phyloP scores from a whole-genome alignment of 768 basidiomycete genomes.

The Suillus occidentalis region DNA sequence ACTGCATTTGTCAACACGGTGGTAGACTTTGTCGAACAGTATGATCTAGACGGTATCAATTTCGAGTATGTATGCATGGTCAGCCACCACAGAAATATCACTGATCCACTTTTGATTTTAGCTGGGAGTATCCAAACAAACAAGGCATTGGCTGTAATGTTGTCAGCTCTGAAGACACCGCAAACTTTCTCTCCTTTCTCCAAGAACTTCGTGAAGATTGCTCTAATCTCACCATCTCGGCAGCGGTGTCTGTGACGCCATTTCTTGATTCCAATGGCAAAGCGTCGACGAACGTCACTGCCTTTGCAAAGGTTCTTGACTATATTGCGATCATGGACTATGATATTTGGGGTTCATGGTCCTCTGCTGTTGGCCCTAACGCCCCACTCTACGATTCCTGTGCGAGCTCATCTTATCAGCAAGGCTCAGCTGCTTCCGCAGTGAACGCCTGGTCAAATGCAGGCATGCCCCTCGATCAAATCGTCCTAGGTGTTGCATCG shows the following conservation, averaged over 20 bases:
- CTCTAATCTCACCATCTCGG: slow-evolving; percentile 64
- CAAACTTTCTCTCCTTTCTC: slow-evolving; percentile 79
- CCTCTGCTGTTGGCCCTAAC: slow-evolving; percentile 68
- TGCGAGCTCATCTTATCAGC: slow-evolving; percentile 51
- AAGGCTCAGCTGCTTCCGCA: slow-evolving; percentile 76
- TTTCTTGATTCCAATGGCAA: slow-evolving; percentile 58
- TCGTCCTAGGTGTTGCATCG: slow-evolving; percentile 81
- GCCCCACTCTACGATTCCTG: slow-evolving; percentile 83
- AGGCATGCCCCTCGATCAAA: slow-evolving; percentile 67
- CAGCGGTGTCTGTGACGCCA: slow-evolving; percentile 65
- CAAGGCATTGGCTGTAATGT: slow-evolving; percentile 72
- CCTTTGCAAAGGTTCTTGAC: slow-evolving; percentile 69
- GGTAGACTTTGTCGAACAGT: slow-evolving; percentile 43
- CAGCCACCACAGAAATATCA: neutral
- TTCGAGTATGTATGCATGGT: slow-evolving; percentile 51
- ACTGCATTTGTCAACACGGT: slow-evolving; percentile 58
- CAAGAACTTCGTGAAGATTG: slow-evolving; percentile 54
- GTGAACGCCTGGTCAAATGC: slow-evolving; percentile 74
- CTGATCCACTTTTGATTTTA: slow-evolving; percentile 23
- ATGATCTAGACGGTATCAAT: slow-evolving; percentile 61
- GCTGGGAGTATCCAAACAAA: slow-evolving; percentile 84
- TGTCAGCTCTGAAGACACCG: slow-evolving; percentile 60
- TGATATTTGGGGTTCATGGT: slow-evolving; percentile 58
- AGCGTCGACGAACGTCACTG: slow-evolving; percentile 62
- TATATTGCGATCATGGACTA: slow-evolving; percentile 78